A percentile compares a stretch with the other conserved stretches of the same genome.
Conservation (phyloP, 345 rosid species). For the Lepidium didymum region DNA sequence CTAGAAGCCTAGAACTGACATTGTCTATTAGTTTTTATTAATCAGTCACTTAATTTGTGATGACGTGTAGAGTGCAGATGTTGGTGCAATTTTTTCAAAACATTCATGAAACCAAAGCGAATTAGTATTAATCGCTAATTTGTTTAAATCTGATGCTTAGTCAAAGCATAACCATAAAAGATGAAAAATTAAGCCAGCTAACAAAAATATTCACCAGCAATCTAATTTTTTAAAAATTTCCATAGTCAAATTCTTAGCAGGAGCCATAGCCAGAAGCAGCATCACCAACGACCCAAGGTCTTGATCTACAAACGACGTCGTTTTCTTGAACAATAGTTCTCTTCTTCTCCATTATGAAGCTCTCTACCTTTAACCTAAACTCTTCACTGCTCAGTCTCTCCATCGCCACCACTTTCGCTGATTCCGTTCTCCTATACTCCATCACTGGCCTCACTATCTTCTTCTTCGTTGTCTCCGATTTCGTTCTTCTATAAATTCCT, state of each 20-base stretch:
- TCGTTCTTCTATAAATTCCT: not conserved
- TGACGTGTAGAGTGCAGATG: too few relatives aligned
- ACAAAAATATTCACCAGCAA: not conserved
- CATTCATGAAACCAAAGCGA: too few relatives aligned
- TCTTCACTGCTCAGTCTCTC: constrained; percentile 18
- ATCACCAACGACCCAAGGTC: not conserved
- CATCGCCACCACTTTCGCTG: not conserved
- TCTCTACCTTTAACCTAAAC: constrained; percentile 8
- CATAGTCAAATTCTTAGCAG: not conserved
- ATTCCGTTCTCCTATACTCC: constrained; percentile 11
- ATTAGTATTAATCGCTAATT: not conserved
- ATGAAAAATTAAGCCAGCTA: not conserved
- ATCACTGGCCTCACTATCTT: not conserved
- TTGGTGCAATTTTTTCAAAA: too few relatives aligned
- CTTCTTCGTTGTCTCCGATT: constrained; percentile 5
- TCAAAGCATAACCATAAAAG: not conserved
- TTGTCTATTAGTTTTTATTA: too few relatives aligned
- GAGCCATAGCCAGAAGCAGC: not conserved
- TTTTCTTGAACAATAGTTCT: not conserved
- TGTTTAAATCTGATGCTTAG: not conserved
- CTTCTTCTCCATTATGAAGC: constrained; percentile 12
- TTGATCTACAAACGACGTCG: not conserved
- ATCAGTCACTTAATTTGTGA: too few relatives aligned
- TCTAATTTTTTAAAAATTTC: not conserved
- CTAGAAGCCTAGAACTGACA: too few relatives aligned